Evolutionary conservation across 768 basidiomycete species (phyloP), one percentile per base, ranked within the genome.

Genomic region (Gelatoporia subvermispora): DNA sequence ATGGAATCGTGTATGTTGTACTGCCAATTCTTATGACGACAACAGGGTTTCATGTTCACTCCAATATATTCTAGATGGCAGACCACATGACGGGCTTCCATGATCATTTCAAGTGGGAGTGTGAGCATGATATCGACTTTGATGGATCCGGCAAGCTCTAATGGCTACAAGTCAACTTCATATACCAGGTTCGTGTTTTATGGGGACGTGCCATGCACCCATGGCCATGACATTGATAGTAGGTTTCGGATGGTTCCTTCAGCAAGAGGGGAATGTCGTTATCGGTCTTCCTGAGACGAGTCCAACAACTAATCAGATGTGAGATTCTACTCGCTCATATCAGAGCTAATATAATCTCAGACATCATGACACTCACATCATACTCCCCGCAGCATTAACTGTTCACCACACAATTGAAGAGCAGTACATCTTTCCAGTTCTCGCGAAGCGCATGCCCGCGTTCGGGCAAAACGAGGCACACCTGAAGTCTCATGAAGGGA

Each of bases 351-450:
- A 25, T 44, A 23, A 25, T 20, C 39, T 9, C 21, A 20, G 41
- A 35, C 24, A 21, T 24, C 22, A 24, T 45, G 23, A 15, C 22
- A 34, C 35, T 31, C 10, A 45, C 34, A 8, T 23, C n/a, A 10
- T 13, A 15, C n/a, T 21, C 23, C 11, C 10, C 24, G 8, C 58
- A 82, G 80, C 77, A 48, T 61, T 82, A 38, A 77, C 72, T 1
- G 65, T 70, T 53, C 80, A 82, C 54, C 81, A 81, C 56, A 75
- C 72, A 10, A 75, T 77, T 49, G 79, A 80, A 53, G 78, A 81
- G 58, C 61, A 64, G 13, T 64, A 72, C 50, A 59, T 81, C 22
- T 82, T 81, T 60, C 79, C 79, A 1, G 51, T 72, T 4, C 66
- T 82, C 13, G 78, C 70, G 1, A 69, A 70, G 52, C 65, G 64